Conservation (phyloP, 371 early-diverging fungal genomes). For the Mortierella sp. region DNA sequence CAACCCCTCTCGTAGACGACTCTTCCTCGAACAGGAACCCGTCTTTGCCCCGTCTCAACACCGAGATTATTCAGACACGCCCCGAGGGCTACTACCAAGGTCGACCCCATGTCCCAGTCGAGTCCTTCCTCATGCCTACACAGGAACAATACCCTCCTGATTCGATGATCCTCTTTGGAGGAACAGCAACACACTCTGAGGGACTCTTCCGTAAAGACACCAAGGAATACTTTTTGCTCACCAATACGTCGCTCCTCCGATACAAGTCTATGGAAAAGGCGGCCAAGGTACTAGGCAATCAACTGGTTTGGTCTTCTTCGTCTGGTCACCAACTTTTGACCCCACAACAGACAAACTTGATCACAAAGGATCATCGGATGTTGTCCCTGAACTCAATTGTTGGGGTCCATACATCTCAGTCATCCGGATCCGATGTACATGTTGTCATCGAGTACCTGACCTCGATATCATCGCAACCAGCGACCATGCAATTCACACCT, state of each 20-base stretch:
- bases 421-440: slow-evolving; percentile 22
- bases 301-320: slow-evolving; percentile 39
- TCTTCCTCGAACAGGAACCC: slow-evolving; percentile 13
- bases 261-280: slow-evolving; percentile 50
- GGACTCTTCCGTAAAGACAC: slow-evolving; percentile 38
- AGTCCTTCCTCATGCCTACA: slow-evolving; percentile 39
- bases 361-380: slow-evolving; percentile 36
- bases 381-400: slow-evolving; percentile 38
- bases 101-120: slow-evolving; percentile 28
- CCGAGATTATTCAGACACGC: slow-evolving; percentile 17
- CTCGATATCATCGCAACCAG: slow-evolving; percentile 37
- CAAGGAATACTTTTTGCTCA: slow-evolving; percentile 41
- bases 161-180: slow-evolving; percentile 38
- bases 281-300: slow-evolving; percentile 44
- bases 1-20: slow-evolving; percentile 36
- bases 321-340: slow-evolving; percentile 46
- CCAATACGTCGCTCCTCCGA: slow-evolving; percentile 35
- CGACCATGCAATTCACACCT: slow-evolving; percentile 44
- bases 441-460: slow-evolving; percentile 38
- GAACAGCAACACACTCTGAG: slow-evolving; percentile 40
- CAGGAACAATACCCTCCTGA: slow-evolving; percentile 47
- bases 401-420: slow-evolving; percentile 24
- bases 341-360: slow-evolving; percentile 39
- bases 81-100: slow-evolving; percentile 36
- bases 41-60: slow-evolving; percentile 19